Percentiles rank a stretch among this genome's conserved stretches.
Conservation (phyloP, 345 rosid species). For the Bruguiera sexangula region DNA sequence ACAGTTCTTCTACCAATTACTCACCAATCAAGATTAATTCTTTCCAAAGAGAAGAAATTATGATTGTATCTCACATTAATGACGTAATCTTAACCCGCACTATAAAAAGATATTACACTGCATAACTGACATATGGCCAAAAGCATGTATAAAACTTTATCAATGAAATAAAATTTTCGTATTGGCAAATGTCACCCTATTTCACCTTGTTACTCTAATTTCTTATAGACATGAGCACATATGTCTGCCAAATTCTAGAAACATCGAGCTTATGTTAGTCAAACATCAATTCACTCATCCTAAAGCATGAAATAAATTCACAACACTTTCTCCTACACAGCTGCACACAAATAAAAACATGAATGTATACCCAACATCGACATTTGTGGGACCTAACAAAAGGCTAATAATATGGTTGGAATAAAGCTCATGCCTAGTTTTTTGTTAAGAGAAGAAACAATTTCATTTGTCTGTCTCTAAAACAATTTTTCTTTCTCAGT, state of each 20-base stretch:
- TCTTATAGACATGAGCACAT: constrained; percentile 34
- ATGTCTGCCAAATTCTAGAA: constrained; percentile 42
- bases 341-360: not conserved
- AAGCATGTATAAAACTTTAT: too few species aligned
- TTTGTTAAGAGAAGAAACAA: constrained; percentile 33
- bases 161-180: too few species aligned
- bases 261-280: not conserved
- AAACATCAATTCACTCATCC: not conserved
- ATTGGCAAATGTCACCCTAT: too few species aligned
- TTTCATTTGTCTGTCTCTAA: constrained; percentile 53
- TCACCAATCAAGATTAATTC: too few species aligned
- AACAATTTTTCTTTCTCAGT: constrained; percentile 42
- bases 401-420: constrained; percentile 62
- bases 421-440: constrained; percentile 46
- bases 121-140: too few species aligned
- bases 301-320: not conserved
- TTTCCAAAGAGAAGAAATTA: too few species aligned
- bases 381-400: constrained; percentile 61
- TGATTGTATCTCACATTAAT: too few species aligned
- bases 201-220: too few species aligned
- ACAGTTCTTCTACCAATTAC: too few species aligned
- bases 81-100: too few species aligned
- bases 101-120: too few species aligned
- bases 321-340: not conserved
- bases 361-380: constrained; percentile 53